Percentiles rank a stretch among this genome's conserved stretches.
Conservation (phyloP, 306 rosid species). For the Boehmeria nivea region DNA sequence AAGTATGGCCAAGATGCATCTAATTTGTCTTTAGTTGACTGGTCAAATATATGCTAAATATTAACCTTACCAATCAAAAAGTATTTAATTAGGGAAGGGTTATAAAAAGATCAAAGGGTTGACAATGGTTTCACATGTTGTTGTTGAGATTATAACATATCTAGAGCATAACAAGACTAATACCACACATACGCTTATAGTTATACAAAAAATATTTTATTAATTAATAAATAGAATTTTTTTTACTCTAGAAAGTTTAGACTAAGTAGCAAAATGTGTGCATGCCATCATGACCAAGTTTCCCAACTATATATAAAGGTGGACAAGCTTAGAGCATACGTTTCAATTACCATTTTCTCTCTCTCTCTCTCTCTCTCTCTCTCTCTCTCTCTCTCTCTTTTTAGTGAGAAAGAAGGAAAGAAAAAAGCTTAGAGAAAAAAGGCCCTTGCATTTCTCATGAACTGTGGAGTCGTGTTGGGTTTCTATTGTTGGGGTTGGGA, state of each 20-base stretch:
- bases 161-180: too few relatives aligned
- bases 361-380: too few relatives aligned
- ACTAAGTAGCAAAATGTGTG: constrained; percentile 11
- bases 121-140: not conserved
- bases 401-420: constrained; percentile 5
- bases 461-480: constrained; percentile 98
- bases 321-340: constrained; percentile 43
- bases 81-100: not conserved
- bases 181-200: not conserved
- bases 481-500: constrained; percentile 99
- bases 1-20: not conserved
- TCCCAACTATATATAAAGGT: constrained; percentile 19
- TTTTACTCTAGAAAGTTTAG: not conserved
- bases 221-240: not conserved
- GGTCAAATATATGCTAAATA: constrained; percentile 15
- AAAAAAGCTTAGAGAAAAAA: constrained; percentile 1
- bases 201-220: not conserved
- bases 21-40: constrained; percentile 12
- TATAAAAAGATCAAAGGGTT: constrained; percentile 14
- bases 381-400: too few relatives aligned
- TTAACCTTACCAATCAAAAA: not conserved
- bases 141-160: too few relatives aligned
- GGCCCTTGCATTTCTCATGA: constrained; percentile 81
- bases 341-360: constrained; percentile 34
- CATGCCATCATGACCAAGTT: constrained; percentile 15